phyloP scores from a whole-genome alignment of 805 yeast genomes.

The Candida ovalis region DNA sequence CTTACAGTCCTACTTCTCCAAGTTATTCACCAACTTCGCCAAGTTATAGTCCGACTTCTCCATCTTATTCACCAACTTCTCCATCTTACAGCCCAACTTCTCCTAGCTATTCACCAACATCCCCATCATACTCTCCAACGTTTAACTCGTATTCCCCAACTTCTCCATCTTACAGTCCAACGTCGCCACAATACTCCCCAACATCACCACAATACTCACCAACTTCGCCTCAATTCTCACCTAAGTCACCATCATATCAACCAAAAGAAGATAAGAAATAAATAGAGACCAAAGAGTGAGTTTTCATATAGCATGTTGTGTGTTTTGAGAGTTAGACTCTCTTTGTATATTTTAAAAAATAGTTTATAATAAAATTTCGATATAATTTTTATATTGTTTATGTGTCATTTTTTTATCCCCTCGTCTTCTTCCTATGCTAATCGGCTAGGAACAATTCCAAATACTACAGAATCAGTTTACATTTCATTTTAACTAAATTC shows the following conservation, averaged over 20 bases:
- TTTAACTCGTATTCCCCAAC: slow-evolving; percentile 75
- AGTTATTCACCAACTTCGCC: slow-evolving; percentile 69
- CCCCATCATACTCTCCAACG: slow-evolving; percentile 61
- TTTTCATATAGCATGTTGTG: neutral
- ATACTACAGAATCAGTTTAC: neutral
- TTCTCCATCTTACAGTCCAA: slow-evolving; percentile 65
- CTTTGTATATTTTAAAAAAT: slow-evolving; percentile 17
- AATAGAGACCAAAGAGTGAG: slow-evolving; percentile 2
- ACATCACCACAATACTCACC: slow-evolving; percentile 81
- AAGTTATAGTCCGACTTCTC: slow-evolving; percentile 65
- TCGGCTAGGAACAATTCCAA: neutral
- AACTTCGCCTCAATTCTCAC: slow-evolving; percentile 65
- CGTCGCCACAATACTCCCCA: slow-evolving; percentile 77
- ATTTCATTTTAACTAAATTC: neutral
- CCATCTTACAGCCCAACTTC: slow-evolving; percentile 78
- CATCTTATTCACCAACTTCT: slow-evolving; percentile 73
- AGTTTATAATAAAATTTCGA: neutral
- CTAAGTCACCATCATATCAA: slow-evolving; percentile 74
- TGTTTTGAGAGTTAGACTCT: slow-evolving; percentile 6
- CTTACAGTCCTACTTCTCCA: slow-evolving; percentile 73
- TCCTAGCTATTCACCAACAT: slow-evolving; percentile 56
- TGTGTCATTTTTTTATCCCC: neutral
- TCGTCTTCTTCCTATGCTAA: neutral
- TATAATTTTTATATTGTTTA: neutral
- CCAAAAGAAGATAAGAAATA: slow-evolving; percentile 44